These are phyloP conservation scores for Xylariaceae sp. DNA, from an alignment of 2,329 filamentous ascomycete genomes.

Conservation along the genomic window DNA sequence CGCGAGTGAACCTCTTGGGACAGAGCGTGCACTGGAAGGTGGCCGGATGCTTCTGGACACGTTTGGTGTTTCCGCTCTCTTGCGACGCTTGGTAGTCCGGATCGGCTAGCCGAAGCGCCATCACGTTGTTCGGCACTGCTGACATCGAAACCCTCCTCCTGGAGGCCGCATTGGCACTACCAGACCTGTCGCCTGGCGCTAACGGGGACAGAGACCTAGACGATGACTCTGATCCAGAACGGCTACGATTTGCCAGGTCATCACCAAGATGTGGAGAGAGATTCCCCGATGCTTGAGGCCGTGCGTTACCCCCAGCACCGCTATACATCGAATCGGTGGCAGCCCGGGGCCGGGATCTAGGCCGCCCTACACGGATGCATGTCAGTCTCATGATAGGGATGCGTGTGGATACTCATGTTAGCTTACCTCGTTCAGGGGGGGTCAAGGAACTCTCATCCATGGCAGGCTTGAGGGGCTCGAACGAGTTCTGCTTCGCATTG, in stretches of 20 bases:
- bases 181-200: conserved; percentile 53
- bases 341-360: conserved; percentile 45
- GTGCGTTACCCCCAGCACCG: conserved; percentile 36
- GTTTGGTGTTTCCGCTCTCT: conserved; percentile 59
- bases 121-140: conserved; percentile 55
- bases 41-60: conserved; percentile 95
- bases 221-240: conserved; percentile 39
- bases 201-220: conserved; percentile 49
- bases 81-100: conserved; percentile 71
- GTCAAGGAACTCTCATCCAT: conserved; percentile 74
- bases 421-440: conserved; percentile 65
- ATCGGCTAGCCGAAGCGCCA: conserved; percentile 88
- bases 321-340: conserved; percentile 57
- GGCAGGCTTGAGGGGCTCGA: conserved; percentile 60
- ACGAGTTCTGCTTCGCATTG: conserved; percentile 58
- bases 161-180: conserved; percentile 39
- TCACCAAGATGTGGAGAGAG: conserved; percentile 48
- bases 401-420: too few relatives aligned
- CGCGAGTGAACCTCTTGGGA: conserved; percentile 91
- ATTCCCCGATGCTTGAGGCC: conserved; percentile 36
- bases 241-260: conserved; percentile 35
- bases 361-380: conserved; percentile 38
- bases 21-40: conserved; percentile 94
- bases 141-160: conserved; percentile 59
- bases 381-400: too few relatives aligned